phyloP scores from a whole-genome alignment of 2,329 filamentous ascomycete genomes.

The Aspergillus hiratsukae region DNA sequence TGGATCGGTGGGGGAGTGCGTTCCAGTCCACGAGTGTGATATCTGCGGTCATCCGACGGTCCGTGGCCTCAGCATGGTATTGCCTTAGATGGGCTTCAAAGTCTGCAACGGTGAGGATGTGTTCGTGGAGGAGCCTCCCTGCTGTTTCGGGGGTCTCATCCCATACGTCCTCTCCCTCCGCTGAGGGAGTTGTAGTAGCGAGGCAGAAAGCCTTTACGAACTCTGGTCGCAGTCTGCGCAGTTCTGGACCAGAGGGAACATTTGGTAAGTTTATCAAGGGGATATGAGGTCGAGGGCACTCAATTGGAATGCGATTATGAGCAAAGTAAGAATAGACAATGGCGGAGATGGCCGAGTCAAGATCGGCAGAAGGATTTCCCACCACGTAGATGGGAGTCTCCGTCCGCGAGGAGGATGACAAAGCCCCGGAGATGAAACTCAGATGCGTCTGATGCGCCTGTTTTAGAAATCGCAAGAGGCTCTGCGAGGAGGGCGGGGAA shows the following conservation, averaged over 20 bases:
- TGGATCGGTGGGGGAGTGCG: constrained; percentile 32
- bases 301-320: constrained; percentile 40
- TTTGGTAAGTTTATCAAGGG: constrained; percentile 56
- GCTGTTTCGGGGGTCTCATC: constrained; percentile 21
- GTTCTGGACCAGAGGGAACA: constrained; percentile 41
- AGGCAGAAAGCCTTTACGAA: constrained; percentile 54
- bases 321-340: constrained; percentile 58
- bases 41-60: constrained; percentile 14
- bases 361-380: constrained; percentile 49
- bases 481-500: constrained; percentile 7
- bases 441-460: constrained; percentile 28
- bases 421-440: constrained; percentile 20
- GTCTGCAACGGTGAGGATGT: constrained; percentile 40
- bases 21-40: constrained; percentile 45
- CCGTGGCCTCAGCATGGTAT: background rate
- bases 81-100: constrained; percentile 23
- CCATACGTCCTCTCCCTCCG: constrained; percentile 18
- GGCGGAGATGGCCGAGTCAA: constrained; percentile 60
- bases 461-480: constrained; percentile 35
- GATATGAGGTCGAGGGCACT: constrained; percentile 44
- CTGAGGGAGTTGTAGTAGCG: constrained; percentile 31
- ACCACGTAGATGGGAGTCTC: constrained; percentile 37
- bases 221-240: constrained; percentile 54
- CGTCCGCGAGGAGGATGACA: constrained; percentile 3
- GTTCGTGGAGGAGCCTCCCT: constrained; percentile 24